phyloP scores from a whole-genome alignment of 768 basidiomycete genomes.

The Guyanaporus albipodus region DNA sequence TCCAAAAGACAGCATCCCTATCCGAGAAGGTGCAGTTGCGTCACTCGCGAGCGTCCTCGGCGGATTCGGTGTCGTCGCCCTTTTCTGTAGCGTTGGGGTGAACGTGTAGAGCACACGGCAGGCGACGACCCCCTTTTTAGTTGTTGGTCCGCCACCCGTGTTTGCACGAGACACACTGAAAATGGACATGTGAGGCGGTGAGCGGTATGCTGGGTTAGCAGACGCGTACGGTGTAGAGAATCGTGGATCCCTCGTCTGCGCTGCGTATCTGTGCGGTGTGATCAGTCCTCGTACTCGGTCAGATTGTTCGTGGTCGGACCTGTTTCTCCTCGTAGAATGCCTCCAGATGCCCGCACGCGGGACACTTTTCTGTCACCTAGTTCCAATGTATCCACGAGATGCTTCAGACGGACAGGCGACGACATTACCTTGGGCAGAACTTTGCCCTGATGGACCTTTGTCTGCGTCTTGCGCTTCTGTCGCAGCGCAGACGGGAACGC shows the following conservation, averaged over 20 bases:
- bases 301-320: conserved; percentile 46
- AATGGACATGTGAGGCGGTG: conserved; percentile 5
- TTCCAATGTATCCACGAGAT: neutral
- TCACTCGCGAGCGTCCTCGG: conserved; percentile 71
- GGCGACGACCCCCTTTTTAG: conserved; percentile 31
- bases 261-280: conserved; percentile 59
- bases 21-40: conserved; percentile 69
- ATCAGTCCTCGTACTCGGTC: neutral
- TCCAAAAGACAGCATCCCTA: conserved; percentile 63
- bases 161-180: conserved; percentile 70
- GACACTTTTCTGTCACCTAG: conserved; percentile 88
- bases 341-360: conserved; percentile 77
- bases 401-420: conserved; percentile 12
- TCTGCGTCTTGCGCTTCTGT: conserved; percentile 88
- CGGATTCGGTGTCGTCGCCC: conserved; percentile 84
- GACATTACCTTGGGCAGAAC: conserved; percentile 63
- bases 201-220: neutral
- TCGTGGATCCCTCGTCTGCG: conserved; percentile 92
- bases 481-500: conserved; percentile 89
- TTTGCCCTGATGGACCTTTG: conserved; percentile 67
- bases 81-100: conserved; percentile 49
- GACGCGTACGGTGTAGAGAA: conserved; percentile 82
- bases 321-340: conserved; percentile 89
- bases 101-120: conserved; percentile 27
- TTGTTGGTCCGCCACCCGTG: conserved; percentile 84